Base-by-base conservation (phyloP, 176 grass and related monocot species). In the Tuctoria greenei region DNA sequence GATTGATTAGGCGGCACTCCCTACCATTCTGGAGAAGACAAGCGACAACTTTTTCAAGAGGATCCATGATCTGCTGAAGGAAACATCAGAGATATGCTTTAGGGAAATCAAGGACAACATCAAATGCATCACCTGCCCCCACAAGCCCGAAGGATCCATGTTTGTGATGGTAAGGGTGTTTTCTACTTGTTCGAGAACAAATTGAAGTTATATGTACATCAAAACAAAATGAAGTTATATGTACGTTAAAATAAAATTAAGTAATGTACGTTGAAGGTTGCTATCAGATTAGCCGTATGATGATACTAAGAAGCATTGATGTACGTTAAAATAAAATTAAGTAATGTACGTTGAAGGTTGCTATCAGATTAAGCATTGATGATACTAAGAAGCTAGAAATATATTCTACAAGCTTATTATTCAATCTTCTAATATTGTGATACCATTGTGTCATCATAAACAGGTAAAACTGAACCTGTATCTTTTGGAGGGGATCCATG, bases 141-240 rank as follows among this genome's bases (percentile, higher is more conserved):
- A 88, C 64, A 96, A 88, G 79, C 93, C 89, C 39, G 87, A 96
- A 69, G 93, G 81, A 12, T 89, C 93, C 23, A 92, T 96, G 93
- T 96, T 92, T 96, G 87, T 88, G 40, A 96, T 92, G 93, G 93
- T 97, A 77, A 90, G 67, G 67, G 4, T 45, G 49, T 51, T 43
- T 35, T 62, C 17, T 60, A n/a, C n/a, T n/a, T n/a, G n/a, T n/a
- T n/a, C n/a, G n/a, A n/a, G n/a, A n/a, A n/a, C n/a, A n/a, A 31
- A 31, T 2, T 31, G 31, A 31, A 34, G 59, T 21, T 11, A 15
- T 23, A 5, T 25, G 5, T 26, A 49, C n/a, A n/a, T n/a, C n/a
- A n/a, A n/a, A n/a, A n/a, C n/a, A n/a, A 31, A 31, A 31, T 31
- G 31, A 31, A 34, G 59, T 21, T 11, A 15, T 23, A 5, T 25